Percentiles rank a stretch among this genome's conserved stretches.
These are phyloP conservation scores for Fusarium falciforme DNA, from an alignment of 2,329 filamentous ascomycete genomes.

Conservation along the genomic window DNA sequence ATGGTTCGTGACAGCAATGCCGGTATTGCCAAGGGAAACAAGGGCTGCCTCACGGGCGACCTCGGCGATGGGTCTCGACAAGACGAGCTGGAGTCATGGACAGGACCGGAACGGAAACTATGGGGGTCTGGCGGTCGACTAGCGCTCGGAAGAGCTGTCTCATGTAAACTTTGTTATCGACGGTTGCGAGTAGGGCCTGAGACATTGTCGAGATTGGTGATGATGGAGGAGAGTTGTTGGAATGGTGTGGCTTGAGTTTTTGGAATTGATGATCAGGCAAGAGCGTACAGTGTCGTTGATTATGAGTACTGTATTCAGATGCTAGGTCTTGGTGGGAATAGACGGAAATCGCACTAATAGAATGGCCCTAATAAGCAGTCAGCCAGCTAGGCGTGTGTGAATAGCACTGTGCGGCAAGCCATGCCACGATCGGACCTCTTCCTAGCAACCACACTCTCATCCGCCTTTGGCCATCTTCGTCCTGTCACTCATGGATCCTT, in stretches of 20 bases:
- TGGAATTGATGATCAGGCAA: not conserved
- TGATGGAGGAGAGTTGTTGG: constrained; percentile 14
- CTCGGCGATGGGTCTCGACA: not conserved
- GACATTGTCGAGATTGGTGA: not conserved
- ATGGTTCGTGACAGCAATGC: not conserved
- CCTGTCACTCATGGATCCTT: constrained; percentile 1
- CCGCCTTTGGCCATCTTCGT: constrained; percentile 11
- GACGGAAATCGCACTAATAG: not conserved
- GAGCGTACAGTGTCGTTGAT: not conserved
- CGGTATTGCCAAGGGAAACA: not conserved
- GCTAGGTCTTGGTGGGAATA: not conserved
- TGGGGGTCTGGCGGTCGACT: not conserved
- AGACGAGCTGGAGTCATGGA: not conserved
- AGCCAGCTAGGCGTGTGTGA: not conserved
- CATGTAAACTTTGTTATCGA: not conserved
- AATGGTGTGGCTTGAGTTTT: constrained; percentile 23
- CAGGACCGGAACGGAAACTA: not conserved
- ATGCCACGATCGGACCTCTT: not conserved
- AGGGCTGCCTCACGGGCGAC: not conserved
- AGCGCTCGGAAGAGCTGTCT: not conserved
- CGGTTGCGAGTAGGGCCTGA: constrained; percentile 1
- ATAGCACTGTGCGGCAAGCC: not conserved
- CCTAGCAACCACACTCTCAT: not conserved
- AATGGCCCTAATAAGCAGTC: not conserved
- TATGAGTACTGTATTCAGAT: not conserved